Evolutionary conservation across 306 rosid genomes (phyloP).

Genomic region (Medicago arabica): DNA sequence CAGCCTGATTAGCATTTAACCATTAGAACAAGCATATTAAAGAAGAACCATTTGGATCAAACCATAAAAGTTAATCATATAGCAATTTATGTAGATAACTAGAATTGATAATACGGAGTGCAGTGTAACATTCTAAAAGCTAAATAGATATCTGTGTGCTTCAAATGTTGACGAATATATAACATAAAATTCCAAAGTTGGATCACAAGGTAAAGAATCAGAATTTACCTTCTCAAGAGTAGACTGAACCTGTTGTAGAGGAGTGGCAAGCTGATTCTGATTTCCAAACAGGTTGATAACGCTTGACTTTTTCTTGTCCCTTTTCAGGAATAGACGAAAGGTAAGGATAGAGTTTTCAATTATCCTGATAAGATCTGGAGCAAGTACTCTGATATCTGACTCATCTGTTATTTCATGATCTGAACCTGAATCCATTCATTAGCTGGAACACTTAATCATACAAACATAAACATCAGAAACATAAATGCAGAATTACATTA

Average conservation of each 20-base stretch:
- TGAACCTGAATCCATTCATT: constrained; percentile 62
- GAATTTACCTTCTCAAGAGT: constrained; percentile 77
- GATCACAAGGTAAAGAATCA: constrained; percentile 26
- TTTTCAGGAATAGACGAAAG: constrained; percentile 77
- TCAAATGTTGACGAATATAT: constrained; percentile 1
- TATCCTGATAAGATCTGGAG: constrained; percentile 72
- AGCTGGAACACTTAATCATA: constrained; percentile 24
- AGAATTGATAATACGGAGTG: constrained; percentile 26
- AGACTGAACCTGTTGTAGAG: constrained; percentile 79
- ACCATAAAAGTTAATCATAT: neutral
- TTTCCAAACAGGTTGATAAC: constrained; percentile 64
- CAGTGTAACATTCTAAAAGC: constrained; percentile 22
- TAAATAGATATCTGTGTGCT: neutral
- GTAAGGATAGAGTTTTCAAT: constrained; percentile 79
- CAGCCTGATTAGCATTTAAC: neutral
- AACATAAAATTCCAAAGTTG: constrained; percentile 10
- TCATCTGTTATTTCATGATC: constrained; percentile 62
- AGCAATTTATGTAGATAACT: neutral
- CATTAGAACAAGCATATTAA: constrained; percentile 2
- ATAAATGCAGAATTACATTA: neutral
- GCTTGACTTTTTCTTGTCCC: constrained; percentile 74
- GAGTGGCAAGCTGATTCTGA: constrained; percentile 72
- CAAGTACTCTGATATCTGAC: constrained; percentile 63
- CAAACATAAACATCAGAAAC: constrained; percentile 20
- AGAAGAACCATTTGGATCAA: constrained; percentile 1